A percentile compares a stretch with the other conserved stretches of the same genome.
Conservation (phyloP, 306 rosid species). For the Medicago truncatula region MtrunA17r5.0-ANR NC_053045.1:58953001-58953500, state of each 20-base stretch:
- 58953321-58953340: conserved; percentile 3
- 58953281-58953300: conserved; percentile 12
- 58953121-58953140: conserved; percentile 80
- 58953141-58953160: conserved; percentile 90
- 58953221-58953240: conserved; percentile 43
- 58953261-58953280: conserved; percentile 35
- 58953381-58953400: conserved; percentile 82
- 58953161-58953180: conserved; percentile 85
- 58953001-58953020: conserved; percentile 39
- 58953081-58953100: conserved; percentile 81
- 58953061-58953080: conserved; percentile 81
- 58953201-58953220: conserved; percentile 87
- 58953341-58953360: conserved; percentile 4
- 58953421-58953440: conserved; percentile 89
- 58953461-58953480: conserved; percentile 94
- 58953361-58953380: conserved; percentile 19
- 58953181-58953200: conserved; percentile 79
- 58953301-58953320: conserved; percentile 28
- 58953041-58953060: conserved; percentile 52
- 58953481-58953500: conserved; percentile 46
- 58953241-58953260: neutral
- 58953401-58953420: conserved; percentile 86
- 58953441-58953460: conserved; percentile 88
- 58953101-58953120: conserved; percentile 89
- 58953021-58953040: conserved; percentile 24